Evolutionary conservation across 2,329 filamentous ascomycete species (phyloP).

Genomic region (Beauveria australis): DNA sequence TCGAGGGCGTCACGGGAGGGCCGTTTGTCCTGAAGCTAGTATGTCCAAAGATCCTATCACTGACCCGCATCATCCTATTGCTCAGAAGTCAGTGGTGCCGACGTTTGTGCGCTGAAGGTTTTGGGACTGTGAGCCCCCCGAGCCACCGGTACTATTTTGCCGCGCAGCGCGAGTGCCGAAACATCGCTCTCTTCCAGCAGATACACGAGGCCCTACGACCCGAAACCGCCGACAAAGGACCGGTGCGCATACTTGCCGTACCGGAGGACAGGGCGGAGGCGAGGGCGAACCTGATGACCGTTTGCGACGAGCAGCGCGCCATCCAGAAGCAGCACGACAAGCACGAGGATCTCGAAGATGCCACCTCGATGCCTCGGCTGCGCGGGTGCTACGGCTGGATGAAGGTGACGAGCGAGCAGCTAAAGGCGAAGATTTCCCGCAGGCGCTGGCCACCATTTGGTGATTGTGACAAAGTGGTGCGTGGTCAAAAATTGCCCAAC

Average conservation of each 20-base stretch:
- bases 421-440: background rate
- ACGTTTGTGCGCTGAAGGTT: background rate
- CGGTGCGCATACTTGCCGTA: background rate
- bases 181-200: background rate
- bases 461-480: background rate
- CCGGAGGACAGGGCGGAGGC: background rate
- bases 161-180: background rate
- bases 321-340: background rate
- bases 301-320: background rate
- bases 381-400: background rate
- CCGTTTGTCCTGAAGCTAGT: background rate
- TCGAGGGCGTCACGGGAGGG: background rate
- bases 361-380: background rate
- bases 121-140: background rate
- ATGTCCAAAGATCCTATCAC: background rate
- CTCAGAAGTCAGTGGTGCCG: background rate
- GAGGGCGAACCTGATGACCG: background rate
- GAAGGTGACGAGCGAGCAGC: background rate
- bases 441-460: background rate
- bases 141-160: background rate
- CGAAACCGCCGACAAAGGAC: background rate
- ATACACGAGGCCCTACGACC: background rate
- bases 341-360: background rate
- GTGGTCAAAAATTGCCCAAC: background rate
- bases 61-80: no score